Base-by-base conservation (phyloP, 2,329 filamentous ascomycete species). In the Westerdykella ornata region DNA sequence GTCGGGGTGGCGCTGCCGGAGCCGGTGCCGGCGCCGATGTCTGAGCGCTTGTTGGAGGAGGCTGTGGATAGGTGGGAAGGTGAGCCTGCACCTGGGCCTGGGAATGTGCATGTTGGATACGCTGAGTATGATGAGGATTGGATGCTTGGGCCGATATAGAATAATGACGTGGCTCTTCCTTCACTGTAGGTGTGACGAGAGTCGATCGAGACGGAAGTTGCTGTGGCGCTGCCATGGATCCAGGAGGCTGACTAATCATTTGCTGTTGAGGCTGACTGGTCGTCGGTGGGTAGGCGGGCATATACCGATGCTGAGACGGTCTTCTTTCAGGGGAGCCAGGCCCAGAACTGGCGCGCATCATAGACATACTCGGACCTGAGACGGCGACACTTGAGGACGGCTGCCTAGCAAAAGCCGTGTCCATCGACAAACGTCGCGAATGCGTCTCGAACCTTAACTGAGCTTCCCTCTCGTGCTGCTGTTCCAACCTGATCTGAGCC, bases 91-190 rank as follows among this genome's bases (percentile, higher is more conserved):
- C 17, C 7, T 37, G 42, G 14, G 45, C 35, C 5, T 39, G 22
- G 20, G 43, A 39, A 9, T 26, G 22, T 7, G 22, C 22, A 26
- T 18, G 31, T 34, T 18, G 15, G 31, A 34, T 34, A 34, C 13
- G 14, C 31, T 8, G 22, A 14, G 30, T 33, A 37, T 42, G 35
- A 19, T 36, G 33, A 30, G 38, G 39, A 31, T 31, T 40, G 20
- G 31, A 41, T 33, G 51, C 39, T 26, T 51, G 50, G 36, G 52
- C 48, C n/a, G 49, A 38, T 6, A 54, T 38, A 9, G 58, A 51
- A 42, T 54, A 54, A 28, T 56, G 53, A 5, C 61, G 56, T 4
- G 53, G 49, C 28, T 66, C 62, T 39, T 66, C 62, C 40, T 63
- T 65, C 5, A 62, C 54, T 17, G 60, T 59, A 1, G 62, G 62